Evolutionary conservation across 495 filamentous ascomycete genomes (phyloP).

Genomic region (Viridothelium virens): DNA sequence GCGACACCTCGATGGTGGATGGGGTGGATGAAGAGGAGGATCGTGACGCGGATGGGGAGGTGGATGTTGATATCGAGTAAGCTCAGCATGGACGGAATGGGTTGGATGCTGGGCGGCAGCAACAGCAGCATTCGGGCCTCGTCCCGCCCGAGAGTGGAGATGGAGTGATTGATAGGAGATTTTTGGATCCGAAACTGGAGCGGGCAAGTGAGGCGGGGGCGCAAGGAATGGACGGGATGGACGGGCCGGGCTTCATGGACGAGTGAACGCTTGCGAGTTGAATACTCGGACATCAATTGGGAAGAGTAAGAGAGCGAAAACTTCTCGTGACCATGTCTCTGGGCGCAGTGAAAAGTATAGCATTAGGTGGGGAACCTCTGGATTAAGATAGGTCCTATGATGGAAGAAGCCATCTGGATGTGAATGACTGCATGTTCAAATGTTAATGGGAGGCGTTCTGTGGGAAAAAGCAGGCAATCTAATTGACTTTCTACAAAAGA

Average conservation of each 20-base stretch:
- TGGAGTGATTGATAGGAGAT: neutral
- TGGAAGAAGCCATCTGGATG: neutral
- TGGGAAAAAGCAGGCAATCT: neutral
- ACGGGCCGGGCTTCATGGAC: neutral
- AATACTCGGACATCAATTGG: too few relatives aligned
- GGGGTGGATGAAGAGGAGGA: neutral
- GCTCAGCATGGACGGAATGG: neutral
- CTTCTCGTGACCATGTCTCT: neutral
- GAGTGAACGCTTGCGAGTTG: neutral
- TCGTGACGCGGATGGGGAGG: slow-evolving; percentile 1
- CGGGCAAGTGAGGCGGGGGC: neutral
- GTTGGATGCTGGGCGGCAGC: neutral
- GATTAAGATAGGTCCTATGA: neutral
- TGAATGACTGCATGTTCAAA: neutral
- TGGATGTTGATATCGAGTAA: neutral
- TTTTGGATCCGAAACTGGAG: slow-evolving; percentile 6
- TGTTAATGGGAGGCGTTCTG: neutral
- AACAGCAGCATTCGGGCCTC: neutral
- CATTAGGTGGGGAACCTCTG: neutral
- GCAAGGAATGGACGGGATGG: neutral
- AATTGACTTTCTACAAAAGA: neutral
- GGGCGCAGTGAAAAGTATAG: neutral
- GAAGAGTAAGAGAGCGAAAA: too few relatives aligned
- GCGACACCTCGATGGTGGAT: neutral
- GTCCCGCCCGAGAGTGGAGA: neutral